Base-by-base conservation (phyloP, 352 stramenopile genomes). In the Globisporangium abappressorium region DNA sequence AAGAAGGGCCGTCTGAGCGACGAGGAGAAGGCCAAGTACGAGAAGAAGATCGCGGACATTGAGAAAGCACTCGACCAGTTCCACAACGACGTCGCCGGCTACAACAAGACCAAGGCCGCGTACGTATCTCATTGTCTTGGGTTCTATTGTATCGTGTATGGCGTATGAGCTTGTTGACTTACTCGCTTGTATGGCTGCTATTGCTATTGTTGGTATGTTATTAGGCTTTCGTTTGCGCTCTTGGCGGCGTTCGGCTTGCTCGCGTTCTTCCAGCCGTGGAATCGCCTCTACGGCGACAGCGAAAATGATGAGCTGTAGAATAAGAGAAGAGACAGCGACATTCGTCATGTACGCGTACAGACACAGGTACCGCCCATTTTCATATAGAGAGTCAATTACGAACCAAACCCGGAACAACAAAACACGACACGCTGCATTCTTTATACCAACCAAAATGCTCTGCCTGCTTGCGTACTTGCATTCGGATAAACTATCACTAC, bases 91-190 rank as follows among this genome's bases (percentile, higher is more conserved):
- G 84, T 95, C 68, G 85, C 88, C n/a, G 68, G 75, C 41, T 89
- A 87, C 78, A 95, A 95, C 72, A 76, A 78, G 53, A 94, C 77
- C 61, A 94, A 94, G 62, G 86, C 86, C 58, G 72, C 90, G 84
- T 92, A 74, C 70, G 84, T 78, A 11, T 8, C 22, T 18, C 1
- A 46, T 46, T 46, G 38, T 20, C 38, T 24, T 41, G 6, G 7
- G 5, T 30, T 38, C 5, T 38, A 5, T 51, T 18, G 11, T 24
- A 7, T 58, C 6, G 20, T 43, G 28, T 24, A 24, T 49, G 18
- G 54, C 43, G 4, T 59, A 26, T 65, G 59, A 26, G 9, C 26
- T 9, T 65, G n/a, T 28, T 49, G 41, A 49, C 15, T 49, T 49
- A 9, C 22, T 5, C 18, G 18, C 6, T 18, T 41, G 26, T 34